Evolutionary conservation across 352 stramenopile species (phyloP).

Genomic region (Globisporangium echinulatum): DNA sequence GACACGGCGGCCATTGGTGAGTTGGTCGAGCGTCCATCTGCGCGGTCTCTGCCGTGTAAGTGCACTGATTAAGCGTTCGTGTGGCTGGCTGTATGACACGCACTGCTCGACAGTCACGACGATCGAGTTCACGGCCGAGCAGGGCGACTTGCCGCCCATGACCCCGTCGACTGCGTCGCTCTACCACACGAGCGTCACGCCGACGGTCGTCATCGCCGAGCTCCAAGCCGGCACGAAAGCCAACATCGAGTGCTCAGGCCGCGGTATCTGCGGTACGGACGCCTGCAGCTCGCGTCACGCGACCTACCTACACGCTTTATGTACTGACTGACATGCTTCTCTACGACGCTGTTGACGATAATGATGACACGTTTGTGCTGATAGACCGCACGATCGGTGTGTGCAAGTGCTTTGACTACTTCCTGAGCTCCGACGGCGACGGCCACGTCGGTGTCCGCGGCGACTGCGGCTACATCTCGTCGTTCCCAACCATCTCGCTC

Average conservation of each 20-base stretch:
- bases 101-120: constrained; percentile 27
- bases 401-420: constrained; percentile 72
- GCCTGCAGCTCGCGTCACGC: not conserved
- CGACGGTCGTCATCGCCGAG: constrained; percentile 26
- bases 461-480: constrained; percentile 88
- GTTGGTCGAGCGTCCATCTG: constrained; percentile 5
- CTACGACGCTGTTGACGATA: too few relatives aligned
- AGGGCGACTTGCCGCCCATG: constrained; percentile 49
- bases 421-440: constrained; percentile 64
- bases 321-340: not conserved
- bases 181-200: constrained; percentile 22
- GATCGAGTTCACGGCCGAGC: constrained; percentile 62
- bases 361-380: not conserved
- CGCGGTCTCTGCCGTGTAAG: not conserved
- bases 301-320: not conserved
- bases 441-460: constrained; percentile 74
- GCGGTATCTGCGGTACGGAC: constrained; percentile 60
- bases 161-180: constrained; percentile 31
- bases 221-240: constrained; percentile 60
- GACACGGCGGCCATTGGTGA: constrained; percentile 28
- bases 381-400: constrained; percentile 53
- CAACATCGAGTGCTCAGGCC: constrained; percentile 67
- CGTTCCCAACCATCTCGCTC: constrained; percentile 44
- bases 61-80: not conserved
- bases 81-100: not conserved